Percentiles rank a stretch among this genome's conserved stretches.
Conservation (phyloP, 2,329 filamentous ascomycete species). For the Blastomyces parvus region DNA sequence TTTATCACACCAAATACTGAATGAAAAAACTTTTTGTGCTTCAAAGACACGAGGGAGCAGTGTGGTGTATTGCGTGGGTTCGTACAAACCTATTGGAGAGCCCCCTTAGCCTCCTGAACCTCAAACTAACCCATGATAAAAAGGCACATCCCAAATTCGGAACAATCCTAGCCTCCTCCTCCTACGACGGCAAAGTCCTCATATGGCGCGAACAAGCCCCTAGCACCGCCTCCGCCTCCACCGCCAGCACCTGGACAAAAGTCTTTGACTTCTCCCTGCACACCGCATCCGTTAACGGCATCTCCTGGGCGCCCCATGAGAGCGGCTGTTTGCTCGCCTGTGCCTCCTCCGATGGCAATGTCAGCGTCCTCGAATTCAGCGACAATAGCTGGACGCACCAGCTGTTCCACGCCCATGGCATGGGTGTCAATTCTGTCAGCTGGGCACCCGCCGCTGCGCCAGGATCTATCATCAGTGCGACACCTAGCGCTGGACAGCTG, state of each 20-base stretch:
- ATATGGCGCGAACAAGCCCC: conserved; percentile 83
- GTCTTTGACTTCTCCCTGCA: conserved; percentile 91
- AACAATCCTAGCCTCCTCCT: conserved; percentile 90
- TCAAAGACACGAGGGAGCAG: conserved; percentile 81
- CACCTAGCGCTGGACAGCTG: conserved; percentile 53
- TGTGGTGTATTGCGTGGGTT: conserved; percentile 94
- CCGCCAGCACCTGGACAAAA: conserved; percentile 60
- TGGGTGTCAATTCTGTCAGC: conserved; percentile 89
- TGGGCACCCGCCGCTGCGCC: conserved; percentile 84
- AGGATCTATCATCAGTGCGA: conserved; percentile 72
- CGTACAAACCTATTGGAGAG: conserved; percentile 18
- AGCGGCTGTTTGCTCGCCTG: conserved; percentile 89
- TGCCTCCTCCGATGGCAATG: conserved; percentile 85
- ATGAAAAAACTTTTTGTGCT: not conserved
- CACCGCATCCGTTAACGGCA: conserved; percentile 93
- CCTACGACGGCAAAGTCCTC: conserved; percentile 95
- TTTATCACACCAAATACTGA: conserved; percentile 11
- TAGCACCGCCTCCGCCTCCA: conserved; percentile 27
- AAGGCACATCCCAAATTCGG: conserved; percentile 92
- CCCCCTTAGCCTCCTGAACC: not conserved
- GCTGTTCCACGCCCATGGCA: conserved; percentile 82
- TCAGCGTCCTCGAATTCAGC: conserved; percentile 92
- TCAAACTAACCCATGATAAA: not conserved
- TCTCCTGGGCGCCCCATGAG: conserved; percentile 96
- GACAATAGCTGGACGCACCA: conserved; percentile 87